Conservation (phyloP, 2,329 filamentous ascomycete genomes). For the Leptosphaerulina australis region DNA sequence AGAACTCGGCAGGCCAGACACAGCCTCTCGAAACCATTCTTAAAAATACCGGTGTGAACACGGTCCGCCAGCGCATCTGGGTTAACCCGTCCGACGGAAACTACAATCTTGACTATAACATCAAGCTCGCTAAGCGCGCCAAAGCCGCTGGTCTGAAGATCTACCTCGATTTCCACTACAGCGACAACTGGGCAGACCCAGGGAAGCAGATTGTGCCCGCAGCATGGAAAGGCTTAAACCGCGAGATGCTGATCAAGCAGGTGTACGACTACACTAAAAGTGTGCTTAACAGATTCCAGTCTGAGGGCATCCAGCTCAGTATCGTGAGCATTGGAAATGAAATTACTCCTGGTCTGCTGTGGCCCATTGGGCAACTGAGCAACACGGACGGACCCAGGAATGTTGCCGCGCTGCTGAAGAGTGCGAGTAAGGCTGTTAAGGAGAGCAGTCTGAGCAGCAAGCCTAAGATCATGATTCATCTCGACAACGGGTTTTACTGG, state of each 20-base stretch:
- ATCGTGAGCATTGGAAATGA: conserved; percentile 78
- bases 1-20: conserved; percentile 58
- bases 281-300: conserved; percentile 66
- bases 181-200: conserved; percentile 75
- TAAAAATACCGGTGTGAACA: conserved; percentile 67
- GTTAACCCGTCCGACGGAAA: conserved; percentile 66
- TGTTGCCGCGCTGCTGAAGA: conserved; percentile 68
- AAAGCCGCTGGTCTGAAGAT: conserved; percentile 66
- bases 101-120: conserved; percentile 73
- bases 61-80: conserved; percentile 73
- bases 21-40: conserved; percentile 69
- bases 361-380: conserved; percentile 64
- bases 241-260: conserved; percentile 64
- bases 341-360: conserved; percentile 70
- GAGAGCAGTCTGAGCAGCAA: conserved; percentile 63
- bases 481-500: conserved; percentile 79
- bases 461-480: conserved; percentile 74
- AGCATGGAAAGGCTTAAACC: conserved; percentile 65
- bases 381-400: conserved; percentile 58
- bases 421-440: conserved; percentile 68
- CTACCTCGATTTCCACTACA: conserved; percentile 69
- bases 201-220: conserved; percentile 65
- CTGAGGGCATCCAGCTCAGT: conserved; percentile 60
- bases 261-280: conserved; percentile 72
- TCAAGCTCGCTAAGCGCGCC: conserved; percentile 69